Evolutionary conservation across 1,284 basidiomycete genomes (phyloP).

Genomic region (Lignosus rhinocerotis): DNA sequence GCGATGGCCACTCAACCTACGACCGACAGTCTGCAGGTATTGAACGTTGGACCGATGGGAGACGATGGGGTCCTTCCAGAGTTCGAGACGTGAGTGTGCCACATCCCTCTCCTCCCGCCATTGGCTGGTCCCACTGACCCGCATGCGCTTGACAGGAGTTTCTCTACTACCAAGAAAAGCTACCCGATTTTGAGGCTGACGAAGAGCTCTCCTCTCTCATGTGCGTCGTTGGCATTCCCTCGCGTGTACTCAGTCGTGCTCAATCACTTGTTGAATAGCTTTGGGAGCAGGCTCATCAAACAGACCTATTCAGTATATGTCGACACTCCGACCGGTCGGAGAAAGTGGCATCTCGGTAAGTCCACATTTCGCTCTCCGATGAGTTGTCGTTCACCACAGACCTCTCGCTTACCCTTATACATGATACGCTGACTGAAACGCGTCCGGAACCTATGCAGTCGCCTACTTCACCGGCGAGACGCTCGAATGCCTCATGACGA

Average conservation of each 20-base stretch:
- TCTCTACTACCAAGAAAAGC: constrained; percentile 43
- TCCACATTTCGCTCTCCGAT: constrained; percentile 11
- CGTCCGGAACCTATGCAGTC: constrained; percentile 41
- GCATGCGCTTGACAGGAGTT: constrained; percentile 33
- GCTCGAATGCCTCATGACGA: constrained; percentile 61
- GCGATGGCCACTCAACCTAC: constrained; percentile 21
- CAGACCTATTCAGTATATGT: constrained; percentile 81
- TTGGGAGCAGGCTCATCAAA: constrained; percentile 61
- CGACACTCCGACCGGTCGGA: constrained; percentile 56
- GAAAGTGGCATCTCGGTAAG: constrained; percentile 81
- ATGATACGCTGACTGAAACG: background rate
- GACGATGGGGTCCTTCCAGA: constrained; percentile 72
- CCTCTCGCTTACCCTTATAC: background rate
- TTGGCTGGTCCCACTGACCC: constrained; percentile 7
- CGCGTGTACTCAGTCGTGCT: background rate
- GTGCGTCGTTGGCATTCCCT: constrained; percentile 18
- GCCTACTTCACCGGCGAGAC: constrained; percentile 73
- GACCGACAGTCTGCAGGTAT: constrained; percentile 52
- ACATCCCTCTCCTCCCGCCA: background rate
- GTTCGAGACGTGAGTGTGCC: constrained; percentile 62
- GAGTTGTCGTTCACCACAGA: background rate
- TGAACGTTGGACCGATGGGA: constrained; percentile 62
- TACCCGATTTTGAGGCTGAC: constrained; percentile 35
- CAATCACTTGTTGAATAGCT: constrained; percentile 15
- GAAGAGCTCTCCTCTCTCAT: constrained; percentile 26